phyloP scores from a whole-genome alignment of 1,139 yeast genomes.

The Saccharomycopsis phalli region DNA sequence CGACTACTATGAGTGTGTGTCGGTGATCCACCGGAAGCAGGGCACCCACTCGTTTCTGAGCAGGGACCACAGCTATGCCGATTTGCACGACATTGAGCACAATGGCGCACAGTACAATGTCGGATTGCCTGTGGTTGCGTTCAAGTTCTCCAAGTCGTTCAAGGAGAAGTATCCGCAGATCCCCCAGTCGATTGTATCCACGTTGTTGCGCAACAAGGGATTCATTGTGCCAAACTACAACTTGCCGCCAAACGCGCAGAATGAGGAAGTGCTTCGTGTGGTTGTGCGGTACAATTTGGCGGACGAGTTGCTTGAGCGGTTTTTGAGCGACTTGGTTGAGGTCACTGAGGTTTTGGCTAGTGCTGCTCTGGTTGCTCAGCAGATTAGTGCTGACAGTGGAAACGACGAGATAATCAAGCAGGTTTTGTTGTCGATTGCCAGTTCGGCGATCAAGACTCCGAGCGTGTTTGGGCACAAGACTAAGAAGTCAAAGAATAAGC shows the following conservation, averaged over 20 bases:
- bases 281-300: conserved; percentile 72
- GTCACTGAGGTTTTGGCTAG: conserved; percentile 46
- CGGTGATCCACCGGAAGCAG: conserved; percentile 60
- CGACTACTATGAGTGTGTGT: conserved; percentile 62
- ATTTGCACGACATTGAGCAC: conserved; percentile 22
- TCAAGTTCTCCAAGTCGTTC: conserved; percentile 58
- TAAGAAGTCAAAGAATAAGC: no score
- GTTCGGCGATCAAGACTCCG: conserved; percentile 30
- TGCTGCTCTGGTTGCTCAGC: conserved; percentile 31
- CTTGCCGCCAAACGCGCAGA: conserved; percentile 51
- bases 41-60: conserved; percentile 27
- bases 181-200: conserved; percentile 74
- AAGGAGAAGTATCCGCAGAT: conserved; percentile 59
- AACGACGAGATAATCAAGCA: conserved; percentile 27
- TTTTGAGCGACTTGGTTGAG: conserved; percentile 56
- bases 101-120: conserved; percentile 36
- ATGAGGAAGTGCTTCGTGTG: conserved; percentile 66
- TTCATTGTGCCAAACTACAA: conserved; percentile 89
- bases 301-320: conserved; percentile 61
- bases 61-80: conserved; percentile 21
- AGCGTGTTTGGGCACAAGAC: no score
- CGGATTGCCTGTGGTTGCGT: conserved; percentile 88
- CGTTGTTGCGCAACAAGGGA: conserved; percentile 69
- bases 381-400: conserved; percentile 23
- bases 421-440: conserved; percentile 31